A percentile compares a stretch with the other conserved stretches of the same genome.
Evolutionary conservation across 768 basidiomycete species (phyloP).

Genomic region (Hygrophorus russula): DNA sequence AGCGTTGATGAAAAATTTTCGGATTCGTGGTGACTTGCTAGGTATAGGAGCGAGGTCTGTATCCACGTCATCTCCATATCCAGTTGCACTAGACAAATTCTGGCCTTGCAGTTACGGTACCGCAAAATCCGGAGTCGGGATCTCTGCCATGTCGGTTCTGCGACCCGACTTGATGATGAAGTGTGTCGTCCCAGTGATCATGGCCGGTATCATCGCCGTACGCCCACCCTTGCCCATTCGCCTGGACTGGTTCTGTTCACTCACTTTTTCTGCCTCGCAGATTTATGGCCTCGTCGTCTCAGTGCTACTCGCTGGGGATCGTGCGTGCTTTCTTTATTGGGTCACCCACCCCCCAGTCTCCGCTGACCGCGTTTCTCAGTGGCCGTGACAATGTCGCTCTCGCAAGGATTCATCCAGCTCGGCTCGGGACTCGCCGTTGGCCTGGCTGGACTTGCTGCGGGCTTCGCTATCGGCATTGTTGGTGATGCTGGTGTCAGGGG

Average conservation of each 20-base stretch:
- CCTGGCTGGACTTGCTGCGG: slow-evolving; percentile 90
- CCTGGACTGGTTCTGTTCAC: background rate
- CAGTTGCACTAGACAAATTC: no score
- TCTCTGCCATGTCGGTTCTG: slow-evolving; percentile 95
- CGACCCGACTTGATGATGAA: slow-evolving; percentile 98
- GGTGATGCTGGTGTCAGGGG: slow-evolving; percentile 98
- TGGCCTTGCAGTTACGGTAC: slow-evolving; percentile 75
- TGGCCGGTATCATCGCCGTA: slow-evolving; percentile 99
- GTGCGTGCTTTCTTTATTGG: slow-evolving; percentile 42
- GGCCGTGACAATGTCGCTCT: slow-evolving; percentile 70
- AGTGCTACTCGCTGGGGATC: slow-evolving; percentile 83
- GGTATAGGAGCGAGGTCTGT: slow-evolving; percentile 80
- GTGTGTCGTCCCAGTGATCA: slow-evolving; percentile 94
- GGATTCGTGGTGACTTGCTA: slow-evolving; percentile 17
- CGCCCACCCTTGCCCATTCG: slow-evolving; percentile 20
- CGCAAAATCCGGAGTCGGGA: slow-evolving; percentile 96
- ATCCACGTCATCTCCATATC: background rate
- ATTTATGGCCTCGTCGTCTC: slow-evolving; percentile 98
- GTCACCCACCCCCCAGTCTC: no score
- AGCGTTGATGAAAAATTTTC: background rate
- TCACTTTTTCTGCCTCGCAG: slow-evolving; percentile 23
- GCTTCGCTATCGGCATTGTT: slow-evolving; percentile 97
- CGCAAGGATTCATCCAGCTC: slow-evolving; percentile 87
- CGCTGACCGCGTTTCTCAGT: slow-evolving; percentile 31
- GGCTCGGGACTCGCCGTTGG: slow-evolving; percentile 91